Evolutionary conservation across 179 eudicot genomes (phyloP).

Genomic region (Spinacia oleracea): DNA sequence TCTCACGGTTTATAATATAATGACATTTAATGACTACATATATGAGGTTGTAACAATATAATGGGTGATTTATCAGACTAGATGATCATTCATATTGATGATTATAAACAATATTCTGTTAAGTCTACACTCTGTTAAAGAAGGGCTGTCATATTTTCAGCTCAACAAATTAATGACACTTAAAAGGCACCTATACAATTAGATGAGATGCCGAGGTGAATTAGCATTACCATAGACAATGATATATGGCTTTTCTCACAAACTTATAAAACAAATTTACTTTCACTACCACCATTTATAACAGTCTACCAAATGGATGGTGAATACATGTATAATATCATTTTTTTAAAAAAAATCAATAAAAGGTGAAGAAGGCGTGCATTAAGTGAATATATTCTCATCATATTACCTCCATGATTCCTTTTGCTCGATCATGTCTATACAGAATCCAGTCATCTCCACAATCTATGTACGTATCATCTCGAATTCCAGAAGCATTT

Average conservation of each 20-base stretch:
- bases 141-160: not conserved
- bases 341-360: too few relatives aligned
- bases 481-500: conserved; percentile 31
- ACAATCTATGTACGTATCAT: conserved; percentile 56
- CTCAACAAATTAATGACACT: not conserved
- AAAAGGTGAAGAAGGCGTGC: too few relatives aligned
- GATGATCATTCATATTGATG: not conserved
- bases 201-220: too few relatives aligned
- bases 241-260: too few relatives aligned
- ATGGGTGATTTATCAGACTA: not conserved
- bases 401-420: conserved; percentile 49
- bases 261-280: too few relatives aligned
- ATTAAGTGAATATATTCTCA: not conserved
- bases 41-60: too few relatives aligned
- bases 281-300: too few relatives aligned
- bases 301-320: too few relatives aligned
- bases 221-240: too few relatives aligned
- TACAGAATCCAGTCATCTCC: conserved; percentile 72
- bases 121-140: not conserved
- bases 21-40: conserved; percentile 2
- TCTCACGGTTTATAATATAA: not conserved
- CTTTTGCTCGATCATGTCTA: conserved; percentile 43
- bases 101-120: not conserved
- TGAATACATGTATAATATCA: too few relatives aligned
- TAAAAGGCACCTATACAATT: not conserved